These are phyloP conservation scores for Papiliotrema fonsecae DNA, from an alignment of 1,284 basidiomycete species.

Conservation along the genomic window DNA sequence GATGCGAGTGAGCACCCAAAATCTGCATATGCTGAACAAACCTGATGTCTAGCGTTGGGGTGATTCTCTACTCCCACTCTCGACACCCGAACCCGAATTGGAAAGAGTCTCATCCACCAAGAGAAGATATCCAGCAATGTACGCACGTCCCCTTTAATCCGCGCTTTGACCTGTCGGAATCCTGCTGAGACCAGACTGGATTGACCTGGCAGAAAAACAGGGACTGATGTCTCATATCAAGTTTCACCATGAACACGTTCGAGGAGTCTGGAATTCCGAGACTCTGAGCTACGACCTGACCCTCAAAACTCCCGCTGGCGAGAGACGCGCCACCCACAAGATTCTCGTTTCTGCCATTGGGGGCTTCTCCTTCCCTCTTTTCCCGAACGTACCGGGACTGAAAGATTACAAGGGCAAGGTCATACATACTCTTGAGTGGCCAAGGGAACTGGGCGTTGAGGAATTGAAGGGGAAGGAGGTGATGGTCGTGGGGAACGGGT, in stretches of 20 bases:
- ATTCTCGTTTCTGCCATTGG: conserved; percentile 26
- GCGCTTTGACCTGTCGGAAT: no score
- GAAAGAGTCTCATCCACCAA: conserved; percentile 18
- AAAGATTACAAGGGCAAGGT: conserved; percentile 19
- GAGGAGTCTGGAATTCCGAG: conserved; percentile 1
- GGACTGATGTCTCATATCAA: conserved; percentile 1
- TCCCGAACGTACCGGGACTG: conserved; percentile 17
- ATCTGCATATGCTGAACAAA: neutral
- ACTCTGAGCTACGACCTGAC: conserved; percentile 2
- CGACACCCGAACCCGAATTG: conserved; percentile 16
- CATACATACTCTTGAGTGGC: conserved; percentile 11
- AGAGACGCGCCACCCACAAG: conserved; percentile 7
- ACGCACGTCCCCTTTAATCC: neutral
- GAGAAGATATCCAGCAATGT: conserved; percentile 18
- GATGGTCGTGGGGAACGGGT: conserved; percentile 25
- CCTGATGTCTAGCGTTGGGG: conserved; percentile 16
- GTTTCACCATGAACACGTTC: neutral
- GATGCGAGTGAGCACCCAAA: conserved; percentile 28
- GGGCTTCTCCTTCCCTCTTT: conserved; percentile 20
- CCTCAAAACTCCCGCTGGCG: neutral
- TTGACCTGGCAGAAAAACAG: neutral
- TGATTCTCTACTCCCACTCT: conserved; percentile 19
- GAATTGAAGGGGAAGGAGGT: conserved; percentile 17
- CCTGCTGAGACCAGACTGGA: conserved; percentile 1
- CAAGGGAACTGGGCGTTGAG: conserved; percentile 1